Evolutionary conservation across 768 basidiomycete genomes (phyloP).

Genomic region (Kwoniella shandongensis): DNA sequence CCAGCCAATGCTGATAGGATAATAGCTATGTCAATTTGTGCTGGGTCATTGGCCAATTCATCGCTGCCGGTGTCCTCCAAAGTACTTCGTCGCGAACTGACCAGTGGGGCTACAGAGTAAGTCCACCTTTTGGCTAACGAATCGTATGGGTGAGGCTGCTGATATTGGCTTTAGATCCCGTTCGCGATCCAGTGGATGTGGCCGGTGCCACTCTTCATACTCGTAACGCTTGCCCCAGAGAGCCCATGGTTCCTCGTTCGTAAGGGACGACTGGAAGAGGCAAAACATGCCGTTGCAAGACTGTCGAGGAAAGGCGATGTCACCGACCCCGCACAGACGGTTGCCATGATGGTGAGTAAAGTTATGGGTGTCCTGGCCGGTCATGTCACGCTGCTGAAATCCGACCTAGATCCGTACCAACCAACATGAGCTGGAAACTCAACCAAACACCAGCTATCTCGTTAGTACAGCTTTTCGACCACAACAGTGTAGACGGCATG

Average conservation of each 20-base stretch:
- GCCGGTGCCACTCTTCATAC: conserved; percentile 17
- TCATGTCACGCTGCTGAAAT: background rate
- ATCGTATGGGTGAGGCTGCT: conserved; percentile 19
- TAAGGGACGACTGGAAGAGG: conserved; percentile 28
- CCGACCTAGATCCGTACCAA: conserved; percentile 9
- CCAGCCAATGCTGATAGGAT: too few species aligned
- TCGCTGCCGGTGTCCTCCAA: conserved; percentile 29
- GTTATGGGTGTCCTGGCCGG: conserved; percentile 40
- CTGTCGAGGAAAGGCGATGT: background rate
- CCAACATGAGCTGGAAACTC: background rate
- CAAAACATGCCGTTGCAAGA: conserved; percentile 2
- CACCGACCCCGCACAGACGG: conserved; percentile 14
- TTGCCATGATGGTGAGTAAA: conserved; percentile 50
- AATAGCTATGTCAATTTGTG: conserved; percentile 38
- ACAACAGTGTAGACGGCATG: too few species aligned
- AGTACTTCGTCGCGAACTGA: conserved; percentile 5
- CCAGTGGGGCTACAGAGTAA: conserved; percentile 16
- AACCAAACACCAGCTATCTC: background rate
- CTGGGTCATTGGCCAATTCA: conserved; percentile 38
- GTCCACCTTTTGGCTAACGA: background rate
- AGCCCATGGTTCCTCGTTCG: conserved; percentile 34
- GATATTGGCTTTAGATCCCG: conserved; percentile 27
- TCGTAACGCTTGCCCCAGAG: conserved; percentile 26
- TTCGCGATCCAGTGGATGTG: conserved; percentile 29
- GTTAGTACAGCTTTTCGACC: background rate